Evolutionary conservation across 805 yeast genomes (phyloP).

Genomic region (Starmerella sp.): DNA sequence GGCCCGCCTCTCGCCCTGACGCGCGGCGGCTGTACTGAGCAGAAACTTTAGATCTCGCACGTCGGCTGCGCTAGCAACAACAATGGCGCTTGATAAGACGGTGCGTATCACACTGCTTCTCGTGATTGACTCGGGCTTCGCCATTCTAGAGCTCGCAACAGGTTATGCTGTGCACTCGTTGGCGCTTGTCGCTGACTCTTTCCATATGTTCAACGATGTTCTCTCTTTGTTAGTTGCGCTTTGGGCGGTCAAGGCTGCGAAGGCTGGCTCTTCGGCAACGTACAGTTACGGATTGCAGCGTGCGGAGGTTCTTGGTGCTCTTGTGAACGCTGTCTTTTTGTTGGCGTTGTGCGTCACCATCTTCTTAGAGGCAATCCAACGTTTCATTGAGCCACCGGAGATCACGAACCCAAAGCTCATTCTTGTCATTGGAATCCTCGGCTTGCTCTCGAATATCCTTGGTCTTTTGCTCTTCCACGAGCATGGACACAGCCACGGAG

Average conservation of each 20-base stretch:
- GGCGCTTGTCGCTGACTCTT: slow-evolving; percentile 91
- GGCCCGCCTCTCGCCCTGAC: not conserved
- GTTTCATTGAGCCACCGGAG: slow-evolving; percentile 69
- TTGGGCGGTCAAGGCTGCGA: slow-evolving; percentile 93
- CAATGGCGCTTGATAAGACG: slow-evolving; percentile 34
- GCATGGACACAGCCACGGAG: slow-evolving; percentile 42
- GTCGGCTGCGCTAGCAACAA: not conserved
- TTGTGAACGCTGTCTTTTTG: slow-evolving; percentile 84
- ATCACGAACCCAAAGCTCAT: slow-evolving; percentile 77
- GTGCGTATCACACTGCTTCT: slow-evolving; percentile 67
- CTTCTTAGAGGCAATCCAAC: slow-evolving; percentile 81
- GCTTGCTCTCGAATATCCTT: slow-evolving; percentile 66
- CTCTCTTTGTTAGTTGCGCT: slow-evolving; percentile 79
- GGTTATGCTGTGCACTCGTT: slow-evolving; percentile 81
- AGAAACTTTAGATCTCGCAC: not conserved
- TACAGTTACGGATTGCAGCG: slow-evolving; percentile 98
- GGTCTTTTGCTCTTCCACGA: slow-evolving; percentile 79
- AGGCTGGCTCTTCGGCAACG: slow-evolving; percentile 69
- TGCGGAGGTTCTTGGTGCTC: slow-evolving; percentile 92
- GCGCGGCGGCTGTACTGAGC: not conserved
- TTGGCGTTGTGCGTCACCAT: slow-evolving; percentile 88
- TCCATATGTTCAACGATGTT: slow-evolving; percentile 95
- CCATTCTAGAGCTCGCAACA: slow-evolving; percentile 70
- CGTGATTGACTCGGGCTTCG: slow-evolving; percentile 67
- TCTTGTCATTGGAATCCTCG: slow-evolving; percentile 70